Conservation (phyloP, 2,329 filamentous ascomycete species). For the Cytospora chrysosperma region DNA sequence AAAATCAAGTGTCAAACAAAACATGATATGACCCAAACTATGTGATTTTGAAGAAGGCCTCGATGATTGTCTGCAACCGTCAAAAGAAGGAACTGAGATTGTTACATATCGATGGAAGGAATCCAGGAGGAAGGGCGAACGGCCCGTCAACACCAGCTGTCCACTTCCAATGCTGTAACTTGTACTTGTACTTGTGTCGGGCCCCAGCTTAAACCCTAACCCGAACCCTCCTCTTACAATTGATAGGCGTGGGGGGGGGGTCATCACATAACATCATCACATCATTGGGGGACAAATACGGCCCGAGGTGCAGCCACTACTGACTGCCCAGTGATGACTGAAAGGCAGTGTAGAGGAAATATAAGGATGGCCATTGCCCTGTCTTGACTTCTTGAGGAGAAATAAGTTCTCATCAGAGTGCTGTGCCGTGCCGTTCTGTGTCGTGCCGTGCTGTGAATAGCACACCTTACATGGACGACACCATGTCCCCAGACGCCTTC, state of each 20-base stretch:
- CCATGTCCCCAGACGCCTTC: slow-evolving; percentile 10
- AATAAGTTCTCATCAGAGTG: background rate
- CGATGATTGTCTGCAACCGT: background rate
- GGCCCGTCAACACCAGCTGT: background rate
- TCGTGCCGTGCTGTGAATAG: background rate
- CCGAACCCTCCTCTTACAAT: too few species aligned
- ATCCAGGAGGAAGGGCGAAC: background rate
- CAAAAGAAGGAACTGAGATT: background rate
- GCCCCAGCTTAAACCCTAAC: too few species aligned
- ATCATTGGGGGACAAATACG: slow-evolving; percentile 29
- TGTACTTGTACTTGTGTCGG: too few species aligned
- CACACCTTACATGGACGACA: background rate
- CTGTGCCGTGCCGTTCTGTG: background rate
- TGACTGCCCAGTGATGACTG: background rate
- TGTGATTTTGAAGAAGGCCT: background rate
- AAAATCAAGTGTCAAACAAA: background rate
- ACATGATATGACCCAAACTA: background rate
- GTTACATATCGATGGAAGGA: background rate
- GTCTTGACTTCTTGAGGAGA: too few species aligned
- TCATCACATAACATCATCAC: background rate
- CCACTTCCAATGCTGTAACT: background rate
- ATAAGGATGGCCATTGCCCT: background rate
- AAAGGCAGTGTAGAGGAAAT: background rate
- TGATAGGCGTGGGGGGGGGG: too few species aligned
- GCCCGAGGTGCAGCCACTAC: slow-evolving; percentile 22